Conservation (phyloP, 2,329 filamentous ascomycete species). For the Penicillium sp. region DNA sequence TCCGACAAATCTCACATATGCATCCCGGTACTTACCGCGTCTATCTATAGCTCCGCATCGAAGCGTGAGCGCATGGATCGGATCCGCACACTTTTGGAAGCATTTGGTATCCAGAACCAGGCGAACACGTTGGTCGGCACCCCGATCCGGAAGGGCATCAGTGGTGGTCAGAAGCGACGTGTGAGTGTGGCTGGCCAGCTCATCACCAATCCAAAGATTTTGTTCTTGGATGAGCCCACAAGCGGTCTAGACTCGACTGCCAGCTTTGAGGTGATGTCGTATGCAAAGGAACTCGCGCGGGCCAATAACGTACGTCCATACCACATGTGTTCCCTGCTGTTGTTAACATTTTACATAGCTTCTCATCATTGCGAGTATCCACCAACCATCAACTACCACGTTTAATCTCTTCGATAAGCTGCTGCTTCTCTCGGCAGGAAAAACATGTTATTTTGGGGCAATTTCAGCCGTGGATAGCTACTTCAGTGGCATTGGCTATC, state of each 20-base stretch:
- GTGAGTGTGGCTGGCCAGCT: constrained; percentile 77
- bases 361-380: constrained; percentile 77
- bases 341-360: constrained; percentile 47
- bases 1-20: neutral
- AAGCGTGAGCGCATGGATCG: constrained; percentile 60
- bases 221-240: constrained; percentile 83
- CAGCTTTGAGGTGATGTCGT: constrained; percentile 72
- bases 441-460: constrained; percentile 69
- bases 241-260: constrained; percentile 77
- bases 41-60: constrained; percentile 42
- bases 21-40: neutral
- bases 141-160: constrained; percentile 77
- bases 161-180: constrained; percentile 79
- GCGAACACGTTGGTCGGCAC: constrained; percentile 73
- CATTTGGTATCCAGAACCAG: constrained; percentile 71
- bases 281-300: constrained; percentile 64
- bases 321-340: neutral
- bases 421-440: constrained; percentile 67
- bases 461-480: constrained; percentile 58
- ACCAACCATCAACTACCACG: constrained; percentile 77
- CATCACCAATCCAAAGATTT: constrained; percentile 73
- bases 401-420: constrained; percentile 80
- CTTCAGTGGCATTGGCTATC: constrained; percentile 59
- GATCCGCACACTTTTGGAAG: constrained; percentile 63
- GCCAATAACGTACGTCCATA: constrained; percentile 57